Base-by-base conservation (phyloP, 352 stramenopile genomes). In the Phytophthora chlamydospora region DNA sequence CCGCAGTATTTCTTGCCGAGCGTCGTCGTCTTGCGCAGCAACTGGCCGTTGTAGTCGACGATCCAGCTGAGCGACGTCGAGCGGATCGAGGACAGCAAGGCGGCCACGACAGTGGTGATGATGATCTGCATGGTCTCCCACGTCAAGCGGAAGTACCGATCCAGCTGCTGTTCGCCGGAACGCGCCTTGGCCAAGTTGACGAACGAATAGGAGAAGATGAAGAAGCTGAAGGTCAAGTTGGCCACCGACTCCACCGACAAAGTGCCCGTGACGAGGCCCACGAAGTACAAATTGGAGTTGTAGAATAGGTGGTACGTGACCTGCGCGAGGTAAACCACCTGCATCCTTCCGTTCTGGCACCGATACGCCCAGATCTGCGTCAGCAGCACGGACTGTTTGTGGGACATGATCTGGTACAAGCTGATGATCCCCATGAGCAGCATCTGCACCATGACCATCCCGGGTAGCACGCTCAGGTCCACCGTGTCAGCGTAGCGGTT, bases 61-160 rank as follows among this genome's bases (percentile, higher is more conserved):
- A 73, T 58, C 42, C 54, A 73, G 12, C 52, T 65, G 29, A 69
- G 27, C 13, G 52, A 66, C 35, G 24, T 69, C 19, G 51, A 50
- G 1, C 53, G 61, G 10, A 62, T 38, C n/a, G 49, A 46, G 16
- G 55, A 52, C 27, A 73, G 38, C 0, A 41, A 3, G 12, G 34
- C 43, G 7, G 53, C 59, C 6, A 69, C 65, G 3, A 34, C 19
- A 2, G 54, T 59, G 2, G 43, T 59, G 16, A 62, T 58, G 9
- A 66, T 8, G 1, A 73, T 49, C 42, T 66, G 47, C 46, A 66
- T 62, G n/a, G 58, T 58, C 44, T 73, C 65, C 65, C 65, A 73
- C 4, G 65, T 69, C 9, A 73, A 38, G 16, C 65, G 58, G 31
- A 73, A 73, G 21, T 73, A 66, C n/a, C 65, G 65, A 49, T 73